Evolutionary conservation across 305 asterid species (phyloP).

Genomic region (Fraxinus ornus): DNA sequence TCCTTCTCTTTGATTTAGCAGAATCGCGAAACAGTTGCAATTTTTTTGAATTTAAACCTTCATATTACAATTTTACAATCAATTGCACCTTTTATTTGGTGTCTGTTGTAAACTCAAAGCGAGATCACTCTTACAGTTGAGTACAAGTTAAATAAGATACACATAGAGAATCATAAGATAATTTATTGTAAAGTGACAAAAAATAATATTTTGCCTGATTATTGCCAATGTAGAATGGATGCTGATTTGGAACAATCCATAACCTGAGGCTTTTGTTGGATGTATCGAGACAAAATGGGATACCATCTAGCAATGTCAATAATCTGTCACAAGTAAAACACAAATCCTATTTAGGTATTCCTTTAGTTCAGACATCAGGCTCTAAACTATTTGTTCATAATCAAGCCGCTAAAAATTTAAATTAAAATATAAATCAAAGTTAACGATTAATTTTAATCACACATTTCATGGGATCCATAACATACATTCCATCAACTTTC

Average conservation of each 20-base stretch:
- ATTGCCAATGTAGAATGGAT: background rate
- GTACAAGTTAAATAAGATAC: background rate
- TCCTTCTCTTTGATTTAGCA: background rate
- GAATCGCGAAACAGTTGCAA: background rate
- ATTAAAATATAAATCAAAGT: background rate
- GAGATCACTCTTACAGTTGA: background rate
- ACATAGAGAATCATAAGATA: background rate
- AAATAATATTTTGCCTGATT: background rate
- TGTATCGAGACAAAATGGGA: background rate
- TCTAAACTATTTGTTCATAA: background rate
- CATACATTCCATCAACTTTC: too few relatives aligned
- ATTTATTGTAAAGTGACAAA: background rate
- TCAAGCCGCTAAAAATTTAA: too few relatives aligned
- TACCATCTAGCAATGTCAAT: background rate
- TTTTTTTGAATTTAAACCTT: background rate
- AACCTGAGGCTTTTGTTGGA: background rate
- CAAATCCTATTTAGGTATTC: background rate
- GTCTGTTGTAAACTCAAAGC: background rate
- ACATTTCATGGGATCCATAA: background rate
- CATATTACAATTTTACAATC: background rate
- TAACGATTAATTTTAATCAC: background rate
- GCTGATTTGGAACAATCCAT: slow-evolving; percentile 12
- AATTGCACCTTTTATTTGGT: background rate
- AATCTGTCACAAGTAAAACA: background rate
- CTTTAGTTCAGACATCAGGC: background rate